Base-by-base conservation (phyloP, 1,284 basidiomycete genomes). In the Pseudozyma hubeiensis region DNA sequence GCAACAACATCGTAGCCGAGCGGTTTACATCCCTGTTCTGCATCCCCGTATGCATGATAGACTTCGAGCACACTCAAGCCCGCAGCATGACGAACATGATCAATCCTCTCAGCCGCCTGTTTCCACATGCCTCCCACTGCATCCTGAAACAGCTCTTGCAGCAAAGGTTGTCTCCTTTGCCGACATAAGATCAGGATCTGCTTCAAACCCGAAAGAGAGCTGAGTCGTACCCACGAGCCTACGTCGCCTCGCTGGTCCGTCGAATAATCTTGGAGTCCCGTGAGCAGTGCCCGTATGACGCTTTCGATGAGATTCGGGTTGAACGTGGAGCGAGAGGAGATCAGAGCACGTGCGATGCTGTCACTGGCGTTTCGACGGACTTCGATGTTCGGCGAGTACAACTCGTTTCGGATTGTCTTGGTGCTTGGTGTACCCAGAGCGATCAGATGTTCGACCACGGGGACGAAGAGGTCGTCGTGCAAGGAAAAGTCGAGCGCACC, bases 161-260 rank as follows among this genome's bases (percentile, higher is more conserved):
- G 14, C 6, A 78, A 5, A 40, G 50, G 57, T 14, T 39, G 43
- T 1, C 29, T 5, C 4, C 33, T 9, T 13, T 24, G 19, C 1
- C 61, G 24, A 5, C 44, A 92, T 81, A 10, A 88, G 87, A n/a
- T 85, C 78, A 63, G 90, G 87, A 84, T 89, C 91, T 77, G 60
- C 33, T 68, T 44, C 16, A 93, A 80, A 16, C 91, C 90, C 51
- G 87, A 87, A 67, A 93, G 87, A 80, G 90, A 90, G 43, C 90
- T 64, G n/a, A 92, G 88, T 52, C 97, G 91, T 33, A 97, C 89
- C 95, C 95, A 98, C 0, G 95, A 97, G 31, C 97, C 97, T 29
- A 99, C 92, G 81, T 99, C 97, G 5, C 97, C 97, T 61, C 97
- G 89, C 84, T 97, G 92, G 82, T 99, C 97, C 34, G 89, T 90